These are phyloP conservation scores for Cichorium intybus DNA, from an alignment of 140 eudicot genomes.

Conservation along the genomic window DNA sequence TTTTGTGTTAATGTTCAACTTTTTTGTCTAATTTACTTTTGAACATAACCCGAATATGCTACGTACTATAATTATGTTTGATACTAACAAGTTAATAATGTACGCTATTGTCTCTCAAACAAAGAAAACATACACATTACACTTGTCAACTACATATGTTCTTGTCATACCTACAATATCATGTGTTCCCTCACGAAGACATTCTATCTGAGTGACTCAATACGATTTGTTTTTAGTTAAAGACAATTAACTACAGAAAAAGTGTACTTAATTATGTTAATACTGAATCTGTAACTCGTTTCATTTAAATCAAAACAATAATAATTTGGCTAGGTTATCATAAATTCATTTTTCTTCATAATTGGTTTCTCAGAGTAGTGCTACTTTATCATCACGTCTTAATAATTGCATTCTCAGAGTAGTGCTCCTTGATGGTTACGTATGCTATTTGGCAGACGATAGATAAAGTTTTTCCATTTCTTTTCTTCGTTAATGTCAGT, in stretches of 20 bases:
- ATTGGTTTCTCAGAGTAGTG: background rate
- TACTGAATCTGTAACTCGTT: background rate
- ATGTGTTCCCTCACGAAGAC: background rate
- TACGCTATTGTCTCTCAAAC: background rate
- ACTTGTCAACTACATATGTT: slow-evolving; percentile 13
- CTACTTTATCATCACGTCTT: background rate
- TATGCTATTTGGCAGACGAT: background rate
- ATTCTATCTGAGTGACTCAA: background rate
- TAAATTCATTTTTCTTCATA: background rate
- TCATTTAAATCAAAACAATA: background rate
- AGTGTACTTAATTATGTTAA: background rate
- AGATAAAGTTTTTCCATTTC: background rate
- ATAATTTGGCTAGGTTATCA: background rate
- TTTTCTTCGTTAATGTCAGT: background rate
- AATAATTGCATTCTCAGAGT: slow-evolving; percentile 12
- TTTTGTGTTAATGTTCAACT: background rate
- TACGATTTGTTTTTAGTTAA: background rate
- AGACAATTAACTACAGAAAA: background rate
- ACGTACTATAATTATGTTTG: background rate
- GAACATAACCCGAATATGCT: background rate
- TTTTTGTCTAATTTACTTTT: background rate
- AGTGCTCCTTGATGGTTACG: slow-evolving; percentile 2
- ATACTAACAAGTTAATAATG: background rate
- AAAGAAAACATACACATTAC: background rate
- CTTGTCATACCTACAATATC: background rate